Evolutionary conservation across 208 protist genomes (phyloP).

Genomic region (Naegleria fowleri): DNA sequence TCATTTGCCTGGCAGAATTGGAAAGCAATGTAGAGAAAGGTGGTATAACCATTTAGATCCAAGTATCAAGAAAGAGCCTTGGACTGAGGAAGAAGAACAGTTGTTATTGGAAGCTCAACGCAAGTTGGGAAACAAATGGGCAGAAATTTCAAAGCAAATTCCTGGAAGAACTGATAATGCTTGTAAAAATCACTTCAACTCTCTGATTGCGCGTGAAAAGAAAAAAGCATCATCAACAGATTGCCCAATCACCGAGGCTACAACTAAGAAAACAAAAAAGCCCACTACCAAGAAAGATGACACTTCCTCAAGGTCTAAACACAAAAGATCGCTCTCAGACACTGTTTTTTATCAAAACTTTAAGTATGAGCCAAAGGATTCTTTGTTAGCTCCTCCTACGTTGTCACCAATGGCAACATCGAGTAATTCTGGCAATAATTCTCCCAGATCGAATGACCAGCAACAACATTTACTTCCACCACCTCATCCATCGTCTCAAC

Average conservation of each 20-base stretch:
- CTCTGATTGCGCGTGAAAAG: slow-evolving; percentile 45
- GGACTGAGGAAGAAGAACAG: slow-evolving; percentile 49
- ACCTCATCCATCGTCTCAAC: not conserved
- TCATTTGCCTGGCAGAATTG: slow-evolving; percentile 31
- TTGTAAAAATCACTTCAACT: slow-evolving; percentile 73
- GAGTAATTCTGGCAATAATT: not conserved
- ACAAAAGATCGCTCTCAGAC: not conserved
- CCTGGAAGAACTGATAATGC: slow-evolving; percentile 59
- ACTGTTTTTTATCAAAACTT: slow-evolving; percentile 17
- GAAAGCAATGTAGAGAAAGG: slow-evolving; percentile 36
- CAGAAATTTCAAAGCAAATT: slow-evolving; percentile 60
- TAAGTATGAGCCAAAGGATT: not conserved
- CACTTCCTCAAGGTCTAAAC: not conserved
- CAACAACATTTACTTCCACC: no score
- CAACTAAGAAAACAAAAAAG: not conserved
- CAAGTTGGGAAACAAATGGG: slow-evolving; percentile 60
- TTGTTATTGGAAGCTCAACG: slow-evolving; percentile 49
- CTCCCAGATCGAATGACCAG: not conserved
- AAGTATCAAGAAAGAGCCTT: slow-evolving; percentile 28
- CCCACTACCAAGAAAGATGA: not conserved
- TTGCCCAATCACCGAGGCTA: not conserved
- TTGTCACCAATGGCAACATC: not conserved
- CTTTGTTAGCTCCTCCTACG: not conserved
- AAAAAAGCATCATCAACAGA: not conserved
- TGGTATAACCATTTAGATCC: slow-evolving; percentile 35